phyloP scores from a whole-genome alignment of 1,284 basidiomycete species.

The Bondarzewia mesenterica region DNA sequence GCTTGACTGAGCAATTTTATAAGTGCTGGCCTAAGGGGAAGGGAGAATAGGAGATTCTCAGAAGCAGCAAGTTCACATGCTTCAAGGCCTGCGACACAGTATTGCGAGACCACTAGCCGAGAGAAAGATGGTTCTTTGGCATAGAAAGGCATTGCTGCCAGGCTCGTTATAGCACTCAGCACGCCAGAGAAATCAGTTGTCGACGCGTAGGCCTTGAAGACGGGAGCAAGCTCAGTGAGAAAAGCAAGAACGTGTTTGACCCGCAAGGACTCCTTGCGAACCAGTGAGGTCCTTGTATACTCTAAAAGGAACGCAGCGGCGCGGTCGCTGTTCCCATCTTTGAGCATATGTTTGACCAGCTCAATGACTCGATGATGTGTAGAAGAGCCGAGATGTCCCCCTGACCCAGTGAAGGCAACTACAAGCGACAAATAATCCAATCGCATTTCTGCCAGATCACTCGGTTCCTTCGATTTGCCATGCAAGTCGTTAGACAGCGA shows the following conservation, averaged over 20 bases:
- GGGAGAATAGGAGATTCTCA: constrained; percentile 40
- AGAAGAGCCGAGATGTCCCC: constrained; percentile 42
- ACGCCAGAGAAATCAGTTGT: constrained; percentile 57
- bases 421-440: constrained; percentile 60
- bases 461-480: constrained; percentile 36
- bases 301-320: constrained; percentile 45
- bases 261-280: constrained; percentile 32
- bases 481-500: constrained; percentile 28
- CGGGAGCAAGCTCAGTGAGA: constrained; percentile 48
- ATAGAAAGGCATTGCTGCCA: constrained; percentile 42
- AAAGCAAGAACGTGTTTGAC: constrained; percentile 46
- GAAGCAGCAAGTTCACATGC: constrained; percentile 48
- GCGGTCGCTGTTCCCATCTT: constrained; percentile 35
- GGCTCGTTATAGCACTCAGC: constrained; percentile 42
- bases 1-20: constrained; percentile 46
- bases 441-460: constrained; percentile 51
- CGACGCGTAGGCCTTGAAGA: constrained; percentile 45
- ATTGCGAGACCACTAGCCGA: constrained; percentile 45
- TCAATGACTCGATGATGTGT: constrained; percentile 49
- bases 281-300: constrained; percentile 37
- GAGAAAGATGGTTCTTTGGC: constrained; percentile 45
- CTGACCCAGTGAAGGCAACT: constrained; percentile 43
- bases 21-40: constrained; percentile 42
- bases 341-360: constrained; percentile 50
- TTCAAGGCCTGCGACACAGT: constrained; percentile 51